Conservation (phyloP, 768 basidiomycete species). For the Erythrobasidium yunnanense region DNA sequence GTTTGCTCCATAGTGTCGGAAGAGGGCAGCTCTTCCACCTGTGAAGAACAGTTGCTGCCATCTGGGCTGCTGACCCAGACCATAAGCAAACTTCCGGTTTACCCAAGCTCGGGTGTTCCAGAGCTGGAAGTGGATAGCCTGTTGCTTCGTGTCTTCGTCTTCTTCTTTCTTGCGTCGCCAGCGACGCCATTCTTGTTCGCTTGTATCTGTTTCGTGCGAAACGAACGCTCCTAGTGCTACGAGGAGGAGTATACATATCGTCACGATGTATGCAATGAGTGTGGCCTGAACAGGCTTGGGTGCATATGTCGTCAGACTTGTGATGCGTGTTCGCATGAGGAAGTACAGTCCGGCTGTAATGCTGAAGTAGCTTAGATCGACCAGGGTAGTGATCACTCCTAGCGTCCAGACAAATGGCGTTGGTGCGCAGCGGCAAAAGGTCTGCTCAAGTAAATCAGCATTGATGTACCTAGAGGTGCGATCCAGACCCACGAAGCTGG, state of each 20-base stretch:
- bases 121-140: not conserved
- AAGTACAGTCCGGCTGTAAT: not conserved
- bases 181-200: not conserved
- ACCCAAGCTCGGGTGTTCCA: not conserved
- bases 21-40: not conserved
- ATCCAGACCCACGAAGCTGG: constrained; percentile 4
- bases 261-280: not conserved
- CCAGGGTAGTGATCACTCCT: not conserved
- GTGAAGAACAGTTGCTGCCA: not conserved
- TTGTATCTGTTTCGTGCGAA: not conserved
- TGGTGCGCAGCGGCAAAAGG: not conserved
- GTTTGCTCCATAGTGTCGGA: not conserved
- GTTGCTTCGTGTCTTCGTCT: not conserved
- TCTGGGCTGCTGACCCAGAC: not conserved
- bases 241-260: not conserved
- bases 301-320: not conserved
- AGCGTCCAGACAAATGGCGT: not conserved
- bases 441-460: not conserved
- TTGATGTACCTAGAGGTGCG: not conserved
- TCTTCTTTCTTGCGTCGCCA: not conserved
- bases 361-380: not conserved
- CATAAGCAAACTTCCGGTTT: not conserved
- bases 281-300: not conserved
- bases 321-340: not conserved
- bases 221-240: not conserved